Base-by-base conservation (phyloP, 352 stramenopile genomes). In the Phytophthora rubi region DNA sequence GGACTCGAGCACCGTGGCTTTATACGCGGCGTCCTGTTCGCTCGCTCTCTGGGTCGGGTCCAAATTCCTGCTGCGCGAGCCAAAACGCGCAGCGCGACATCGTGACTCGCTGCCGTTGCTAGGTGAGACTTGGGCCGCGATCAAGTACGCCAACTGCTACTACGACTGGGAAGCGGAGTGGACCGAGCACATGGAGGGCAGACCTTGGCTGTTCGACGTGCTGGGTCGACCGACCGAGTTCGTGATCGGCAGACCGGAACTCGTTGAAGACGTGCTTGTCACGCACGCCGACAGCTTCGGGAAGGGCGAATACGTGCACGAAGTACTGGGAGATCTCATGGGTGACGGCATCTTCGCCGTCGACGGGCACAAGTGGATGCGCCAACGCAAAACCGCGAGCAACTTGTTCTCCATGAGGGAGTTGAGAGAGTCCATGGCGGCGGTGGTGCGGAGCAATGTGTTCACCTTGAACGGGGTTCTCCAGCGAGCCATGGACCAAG, bases 301-400 rank as follows among this genome's bases (percentile, higher is more conserved):
- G n/a, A 82, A 81, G 35, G 78, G 80, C 13, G 59, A 75, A 4
- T 71, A 74, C 52, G 47, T 77, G 39, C 68, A 62, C 53, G 66
- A 76, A 28, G 68, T 71, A 12, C 63, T 85, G 1, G 53, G 62
- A 13, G 78, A 77, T 16, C 55, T 88, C 2, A n/a, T 86, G 1
- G 76, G 72, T 16, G 55, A 81, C 9, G 75, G 79, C 10, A 83
- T 85, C 37, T 80, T 87, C 26, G 59, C 69, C 3, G 69, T 77
- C 12, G 76, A 89, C 42, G 69, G 67, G 0, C 57, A 68, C 52
- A 78, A 76, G 51, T 86, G 80, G 78, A 42, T 74, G 6, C 68
- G 73, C 16, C 80, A 90, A 53, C 79, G 82, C 47, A 89, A 88
- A 75, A 84, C 79, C 0, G 63, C 76, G 6, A 87, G 75, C 52